These are phyloP conservation scores for Colletotrichum sp. DNA, from an alignment of 2,329 filamentous ascomycete genomes.

Conservation along the genomic window DNA sequence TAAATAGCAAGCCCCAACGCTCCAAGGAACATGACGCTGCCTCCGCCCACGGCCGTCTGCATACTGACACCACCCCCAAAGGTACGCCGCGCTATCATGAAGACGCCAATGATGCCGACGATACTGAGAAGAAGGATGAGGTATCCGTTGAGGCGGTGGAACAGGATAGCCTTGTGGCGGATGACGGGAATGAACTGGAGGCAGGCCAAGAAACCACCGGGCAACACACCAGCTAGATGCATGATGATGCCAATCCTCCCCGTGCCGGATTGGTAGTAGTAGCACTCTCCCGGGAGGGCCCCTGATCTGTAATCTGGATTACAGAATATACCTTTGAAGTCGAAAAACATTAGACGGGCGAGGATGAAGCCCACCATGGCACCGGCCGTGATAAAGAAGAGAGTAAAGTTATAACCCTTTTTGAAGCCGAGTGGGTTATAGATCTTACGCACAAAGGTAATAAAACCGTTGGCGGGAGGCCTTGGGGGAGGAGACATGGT, in stretches of 20 bases:
- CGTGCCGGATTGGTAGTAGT: slow-evolving; percentile 32
- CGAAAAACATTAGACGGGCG: slow-evolving; percentile 52
- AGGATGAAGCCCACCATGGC: slow-evolving; percentile 53
- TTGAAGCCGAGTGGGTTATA: slow-evolving; percentile 58
- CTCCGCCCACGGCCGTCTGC: slow-evolving; percentile 47
- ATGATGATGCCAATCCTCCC: slow-evolving; percentile 47
- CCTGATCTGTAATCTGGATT: slow-evolving; percentile 21
- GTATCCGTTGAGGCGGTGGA: slow-evolving; percentile 69
- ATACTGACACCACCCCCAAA: slow-evolving; percentile 61
- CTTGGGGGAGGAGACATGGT: neutral
- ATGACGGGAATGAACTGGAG: slow-evolving; percentile 55
- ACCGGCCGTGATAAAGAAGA: slow-evolving; percentile 56
- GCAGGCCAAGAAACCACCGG: slow-evolving; percentile 46
- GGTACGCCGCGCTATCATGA: slow-evolving; percentile 56
- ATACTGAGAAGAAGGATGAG: slow-evolving; percentile 53
- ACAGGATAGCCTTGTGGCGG: slow-evolving; percentile 50
- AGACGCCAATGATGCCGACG: slow-evolving; percentile 49
- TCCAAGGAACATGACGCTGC: slow-evolving; percentile 49
- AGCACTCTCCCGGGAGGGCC: slow-evolving; percentile 41
- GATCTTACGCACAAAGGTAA: slow-evolving; percentile 29
- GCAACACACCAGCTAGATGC: slow-evolving; percentile 51
- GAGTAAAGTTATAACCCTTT: slow-evolving; percentile 61
- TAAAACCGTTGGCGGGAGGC: slow-evolving; percentile 23
- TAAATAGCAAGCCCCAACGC: slow-evolving; percentile 53
- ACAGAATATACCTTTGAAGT: slow-evolving; percentile 43